Conservation (phyloP, 2,329 filamentous ascomycete species). For the Aspergillus uvarum region DNA sequence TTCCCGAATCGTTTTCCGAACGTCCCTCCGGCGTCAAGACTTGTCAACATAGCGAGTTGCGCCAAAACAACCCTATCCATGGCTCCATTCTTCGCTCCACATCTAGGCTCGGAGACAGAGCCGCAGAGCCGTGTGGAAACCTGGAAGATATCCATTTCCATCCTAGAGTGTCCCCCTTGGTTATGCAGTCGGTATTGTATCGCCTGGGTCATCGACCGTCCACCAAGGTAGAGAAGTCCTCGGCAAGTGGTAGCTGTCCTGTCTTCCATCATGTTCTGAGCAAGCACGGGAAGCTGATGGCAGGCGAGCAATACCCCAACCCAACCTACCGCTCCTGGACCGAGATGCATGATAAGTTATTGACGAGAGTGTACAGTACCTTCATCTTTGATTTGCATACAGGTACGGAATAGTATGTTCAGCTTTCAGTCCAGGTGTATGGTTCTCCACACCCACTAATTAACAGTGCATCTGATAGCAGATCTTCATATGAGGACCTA, state of each 20-base stretch:
- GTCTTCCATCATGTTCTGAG: neutral
- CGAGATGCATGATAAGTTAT: no score
- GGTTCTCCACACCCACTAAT: no score
- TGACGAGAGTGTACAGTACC: no score
- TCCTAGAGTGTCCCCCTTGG: neutral
- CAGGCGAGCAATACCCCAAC: neutral
- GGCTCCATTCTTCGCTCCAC: slow-evolving; percentile 13
- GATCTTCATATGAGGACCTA: no score
- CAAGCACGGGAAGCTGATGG: neutral
- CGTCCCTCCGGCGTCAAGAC: slow-evolving; percentile 6
- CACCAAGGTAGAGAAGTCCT: neutral
- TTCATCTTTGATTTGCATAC: no score
- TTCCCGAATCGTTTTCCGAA: slow-evolving; percentile 1
- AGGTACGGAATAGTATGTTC: no score
- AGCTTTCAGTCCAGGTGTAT: no score
- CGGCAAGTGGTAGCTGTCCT: neutral
- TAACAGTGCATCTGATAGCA: no score
- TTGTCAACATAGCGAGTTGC: neutral
- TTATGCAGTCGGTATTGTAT: neutral
- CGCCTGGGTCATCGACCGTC: neutral
- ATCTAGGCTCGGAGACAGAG: slow-evolving; percentile 8
- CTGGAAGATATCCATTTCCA: neutral
- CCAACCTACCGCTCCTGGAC: neutral
- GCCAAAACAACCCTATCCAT: slow-evolving; percentile 17
- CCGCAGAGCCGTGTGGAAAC: slow-evolving; percentile 8